Conservation (phyloP, 345 rosid species). For the Gossypium stocksii region DNA sequence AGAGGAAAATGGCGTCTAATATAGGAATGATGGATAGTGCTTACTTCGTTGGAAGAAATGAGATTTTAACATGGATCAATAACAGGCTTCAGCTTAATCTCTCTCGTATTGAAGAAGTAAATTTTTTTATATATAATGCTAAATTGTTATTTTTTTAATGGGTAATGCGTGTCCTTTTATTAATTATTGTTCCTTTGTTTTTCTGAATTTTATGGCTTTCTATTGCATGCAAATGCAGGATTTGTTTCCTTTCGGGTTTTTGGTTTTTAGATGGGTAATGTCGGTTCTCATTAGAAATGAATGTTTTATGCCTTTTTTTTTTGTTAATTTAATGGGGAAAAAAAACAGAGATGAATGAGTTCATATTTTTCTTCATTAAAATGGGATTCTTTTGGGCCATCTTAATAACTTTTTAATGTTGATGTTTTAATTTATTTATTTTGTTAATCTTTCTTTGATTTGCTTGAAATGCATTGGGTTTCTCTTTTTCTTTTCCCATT, state of each 20-base stretch:
- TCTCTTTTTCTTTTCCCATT: neutral
- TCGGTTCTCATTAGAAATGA: neutral
- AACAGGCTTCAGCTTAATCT: constrained; percentile 84
- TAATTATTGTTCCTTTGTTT: neutral
- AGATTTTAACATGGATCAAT: constrained; percentile 90
- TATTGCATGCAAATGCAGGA: neutral
- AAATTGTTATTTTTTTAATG: neutral
- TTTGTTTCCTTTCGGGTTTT: neutral
- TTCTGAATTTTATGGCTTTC: neutral
- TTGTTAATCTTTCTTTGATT: neutral
- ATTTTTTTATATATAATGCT: neutral
- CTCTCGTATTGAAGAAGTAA: constrained; percentile 87
- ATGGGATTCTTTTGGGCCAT: neutral
- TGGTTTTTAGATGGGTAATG: neutral
- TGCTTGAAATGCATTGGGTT: neutral
- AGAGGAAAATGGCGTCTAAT: constrained; percentile 59
- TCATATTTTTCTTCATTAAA: neutral
- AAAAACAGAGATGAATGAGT: neutral
- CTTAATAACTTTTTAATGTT: neutral
- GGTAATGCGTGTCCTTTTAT: neutral
- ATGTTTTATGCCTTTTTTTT: neutral
- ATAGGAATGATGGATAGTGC: constrained; percentile 99
- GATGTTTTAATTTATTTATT: neutral
- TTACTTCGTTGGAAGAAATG: constrained; percentile 94
- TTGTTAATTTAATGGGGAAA: neutral